phyloP scores from a whole-genome alignment of 352 stramenopile genomes.

The Aphanomyces astaci region DNA sequence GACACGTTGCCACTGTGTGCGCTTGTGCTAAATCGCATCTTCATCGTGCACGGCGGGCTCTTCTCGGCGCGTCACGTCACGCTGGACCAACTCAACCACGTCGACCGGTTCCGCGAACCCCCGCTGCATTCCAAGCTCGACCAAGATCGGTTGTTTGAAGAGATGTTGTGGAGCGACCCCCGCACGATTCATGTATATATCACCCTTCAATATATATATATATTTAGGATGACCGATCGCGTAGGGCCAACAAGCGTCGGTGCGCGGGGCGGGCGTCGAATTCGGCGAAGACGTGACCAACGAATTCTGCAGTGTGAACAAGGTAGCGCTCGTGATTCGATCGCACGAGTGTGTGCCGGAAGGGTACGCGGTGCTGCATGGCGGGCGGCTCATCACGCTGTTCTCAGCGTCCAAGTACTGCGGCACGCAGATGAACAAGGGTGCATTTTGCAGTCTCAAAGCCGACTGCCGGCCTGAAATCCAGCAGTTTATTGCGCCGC shows the following conservation, averaged over 20 bases:
- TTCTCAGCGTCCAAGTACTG: conserved; percentile 51
- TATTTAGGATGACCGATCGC: background rate
- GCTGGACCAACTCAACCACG: conserved; percentile 37
- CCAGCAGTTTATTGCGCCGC: conserved; percentile 44
- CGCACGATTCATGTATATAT: conserved; percentile 26
- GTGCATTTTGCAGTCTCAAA: conserved; percentile 44
- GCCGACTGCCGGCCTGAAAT: conserved; percentile 44
- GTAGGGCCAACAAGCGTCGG: conserved; percentile 23
- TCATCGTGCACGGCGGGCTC: conserved; percentile 67
- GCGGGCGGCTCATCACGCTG: conserved; percentile 39
- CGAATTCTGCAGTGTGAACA: conserved; percentile 46
- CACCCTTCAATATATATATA: background rate
- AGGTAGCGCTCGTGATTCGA: conserved; percentile 52
- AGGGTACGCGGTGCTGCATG: conserved; percentile 37
- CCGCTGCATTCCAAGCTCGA: conserved; percentile 34
- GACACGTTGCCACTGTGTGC: conserved; percentile 45
- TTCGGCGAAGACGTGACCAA: conserved; percentile 53
- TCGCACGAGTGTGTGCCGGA: conserved; percentile 58
- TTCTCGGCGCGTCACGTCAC: conserved; percentile 39
- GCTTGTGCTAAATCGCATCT: conserved; percentile 43
- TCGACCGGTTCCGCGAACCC: conserved; percentile 44
- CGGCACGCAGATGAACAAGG: conserved; percentile 39
- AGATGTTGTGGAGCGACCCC: conserved; percentile 50
- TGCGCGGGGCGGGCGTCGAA: conserved; percentile 45
- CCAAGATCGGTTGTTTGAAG: conserved; percentile 45